phyloP scores from a whole-genome alignment of 129 eudicot genomes.

The Centrapalus pauciflorus region DNA sequence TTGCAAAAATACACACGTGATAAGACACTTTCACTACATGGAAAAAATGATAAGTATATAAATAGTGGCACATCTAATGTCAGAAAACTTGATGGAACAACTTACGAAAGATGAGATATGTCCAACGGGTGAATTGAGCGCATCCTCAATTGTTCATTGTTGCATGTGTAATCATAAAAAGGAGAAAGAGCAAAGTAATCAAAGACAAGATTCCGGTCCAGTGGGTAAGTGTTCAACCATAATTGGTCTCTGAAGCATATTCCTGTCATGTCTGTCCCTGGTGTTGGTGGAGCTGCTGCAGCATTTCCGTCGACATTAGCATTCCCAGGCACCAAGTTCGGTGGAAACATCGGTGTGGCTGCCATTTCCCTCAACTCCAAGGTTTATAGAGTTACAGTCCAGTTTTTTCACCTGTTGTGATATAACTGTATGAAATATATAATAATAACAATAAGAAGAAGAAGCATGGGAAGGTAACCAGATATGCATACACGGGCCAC shows the following conservation, averaged over 20 bases:
- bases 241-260: constrained; percentile 84
- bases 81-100: neutral
- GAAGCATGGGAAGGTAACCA: no score
- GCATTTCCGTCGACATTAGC: constrained; percentile 44
- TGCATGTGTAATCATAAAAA: constrained; percentile 81
- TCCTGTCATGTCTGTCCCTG: constrained; percentile 94
- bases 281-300: constrained; percentile 50
- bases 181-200: constrained; percentile 92
- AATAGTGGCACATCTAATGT: neutral
- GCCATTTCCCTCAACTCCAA: constrained; percentile 34
- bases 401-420: neutral
- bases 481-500: no score
- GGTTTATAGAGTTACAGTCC: neutral
- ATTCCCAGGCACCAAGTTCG: constrained; percentile 33
- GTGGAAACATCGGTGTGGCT: constrained; percentile 66
- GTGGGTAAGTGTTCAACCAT: constrained; percentile 81
- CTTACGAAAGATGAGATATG: constrained; percentile 72
- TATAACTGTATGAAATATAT: neutral
- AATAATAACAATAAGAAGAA: neutral
- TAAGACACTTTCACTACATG: no score
- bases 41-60: neutral
- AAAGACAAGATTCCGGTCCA: constrained; percentile 79
- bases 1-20: no score
- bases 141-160: constrained; percentile 73
- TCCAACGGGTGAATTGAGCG: constrained; percentile 89